phyloP scores from a whole-genome alignment of 768 basidiomycete genomes.

The Lentinula lateritia region DNA sequence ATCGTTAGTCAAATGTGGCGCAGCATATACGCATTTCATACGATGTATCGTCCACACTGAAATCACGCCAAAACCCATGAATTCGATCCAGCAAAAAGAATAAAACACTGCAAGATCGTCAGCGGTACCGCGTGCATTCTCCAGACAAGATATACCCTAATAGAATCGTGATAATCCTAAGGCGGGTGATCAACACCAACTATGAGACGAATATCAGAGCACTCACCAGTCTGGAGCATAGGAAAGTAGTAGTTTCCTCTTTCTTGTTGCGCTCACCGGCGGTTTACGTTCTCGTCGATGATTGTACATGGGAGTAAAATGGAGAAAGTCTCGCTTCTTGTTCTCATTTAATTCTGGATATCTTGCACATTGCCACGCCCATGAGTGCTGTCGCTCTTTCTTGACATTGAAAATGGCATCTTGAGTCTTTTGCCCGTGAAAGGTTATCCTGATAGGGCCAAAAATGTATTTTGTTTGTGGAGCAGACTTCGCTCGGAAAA shows the following conservation, averaged over 20 bases:
- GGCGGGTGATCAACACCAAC: background rate
- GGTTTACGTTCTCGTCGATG: background rate
- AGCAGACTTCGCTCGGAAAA: background rate
- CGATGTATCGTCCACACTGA: conserved; percentile 76
- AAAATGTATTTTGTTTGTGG: background rate
- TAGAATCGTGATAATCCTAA: conserved; percentile 62
- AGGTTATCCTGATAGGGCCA: background rate
- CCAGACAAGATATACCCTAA: conserved; percentile 47
- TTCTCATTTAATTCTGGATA: background rate
- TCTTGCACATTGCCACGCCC: background rate
- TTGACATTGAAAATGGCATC: background rate
- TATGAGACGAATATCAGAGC: background rate
- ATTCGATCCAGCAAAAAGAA: conserved; percentile 65
- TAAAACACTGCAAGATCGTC: conserved; percentile 33
- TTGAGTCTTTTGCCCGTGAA: background rate
- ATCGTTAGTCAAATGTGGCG: background rate
- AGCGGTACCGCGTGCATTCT: background rate
- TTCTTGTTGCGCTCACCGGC: conserved; percentile 22
- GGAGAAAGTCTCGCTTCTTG: background rate
- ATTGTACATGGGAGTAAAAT: background rate
- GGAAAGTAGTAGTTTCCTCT: conserved; percentile 45
- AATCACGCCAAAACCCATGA: conserved; percentile 68
- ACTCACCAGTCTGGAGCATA: conserved; percentile 77
- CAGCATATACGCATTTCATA: conserved; percentile 28
- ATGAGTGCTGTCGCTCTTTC: background rate